A percentile compares a stretch with the other conserved stretches of the same genome.
Evolutionary conservation across 371 early-diverging fungal species (phyloP).

Genomic region (Mortierella sp.): DNA sequence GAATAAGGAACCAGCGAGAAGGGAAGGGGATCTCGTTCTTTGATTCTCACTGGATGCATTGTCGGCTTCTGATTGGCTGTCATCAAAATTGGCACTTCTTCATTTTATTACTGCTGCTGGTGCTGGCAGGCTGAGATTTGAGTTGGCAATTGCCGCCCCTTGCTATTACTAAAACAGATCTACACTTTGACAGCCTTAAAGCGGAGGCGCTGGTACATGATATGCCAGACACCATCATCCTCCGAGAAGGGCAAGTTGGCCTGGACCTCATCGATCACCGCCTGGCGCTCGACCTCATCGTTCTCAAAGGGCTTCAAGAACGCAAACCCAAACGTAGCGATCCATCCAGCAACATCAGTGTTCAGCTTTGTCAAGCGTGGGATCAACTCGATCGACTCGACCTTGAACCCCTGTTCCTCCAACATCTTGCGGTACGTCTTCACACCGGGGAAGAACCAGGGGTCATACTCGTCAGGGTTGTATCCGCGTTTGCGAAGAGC

Average conservation of each 20-base stretch:
- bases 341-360: constrained; percentile 74
- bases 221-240: constrained; percentile 69
- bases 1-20: constrained; percentile 1
- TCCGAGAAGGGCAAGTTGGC: constrained; percentile 64
- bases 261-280: constrained; percentile 64
- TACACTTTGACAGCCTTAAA: constrained; percentile 40
- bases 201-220: constrained; percentile 72
- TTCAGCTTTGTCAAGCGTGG: constrained; percentile 70
- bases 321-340: constrained; percentile 77
- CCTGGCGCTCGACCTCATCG: constrained; percentile 57
- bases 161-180: neutral
- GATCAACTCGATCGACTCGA: constrained; percentile 60
- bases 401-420: constrained; percentile 69
- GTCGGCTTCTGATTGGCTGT: constrained; percentile 50
- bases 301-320: constrained; percentile 62
- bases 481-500: constrained; percentile 70
- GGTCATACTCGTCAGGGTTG: constrained; percentile 66
- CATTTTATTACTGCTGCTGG: constrained; percentile 4
- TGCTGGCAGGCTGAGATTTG: neutral
- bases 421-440: constrained; percentile 66
- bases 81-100: no score
- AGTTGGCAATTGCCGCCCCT: neutral
- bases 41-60: constrained; percentile 35
- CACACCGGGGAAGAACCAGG: constrained; percentile 79
- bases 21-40: neutral